phyloP scores from a whole-genome alignment of 2,329 filamentous ascomycete genomes.

The Xylaria sp. region DNA sequence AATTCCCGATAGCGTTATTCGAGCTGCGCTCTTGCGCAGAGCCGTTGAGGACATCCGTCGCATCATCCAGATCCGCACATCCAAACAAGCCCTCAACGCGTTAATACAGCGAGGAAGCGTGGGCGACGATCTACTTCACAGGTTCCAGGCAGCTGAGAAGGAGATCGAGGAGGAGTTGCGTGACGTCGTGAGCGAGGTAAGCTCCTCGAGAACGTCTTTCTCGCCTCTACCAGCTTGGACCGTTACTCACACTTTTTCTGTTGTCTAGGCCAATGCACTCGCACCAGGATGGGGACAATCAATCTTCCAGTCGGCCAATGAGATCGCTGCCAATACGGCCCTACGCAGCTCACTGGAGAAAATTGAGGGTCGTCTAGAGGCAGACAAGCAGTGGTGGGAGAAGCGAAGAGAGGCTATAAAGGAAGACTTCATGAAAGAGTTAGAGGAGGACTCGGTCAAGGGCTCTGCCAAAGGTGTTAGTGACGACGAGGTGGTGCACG shows the following conservation, averaged over 20 bases:
- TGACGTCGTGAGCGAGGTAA: slow-evolving; percentile 90
- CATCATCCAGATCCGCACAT: slow-evolving; percentile 84
- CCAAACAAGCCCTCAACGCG: slow-evolving; percentile 84
- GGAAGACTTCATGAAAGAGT: slow-evolving; percentile 81
- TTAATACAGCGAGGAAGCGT: slow-evolving; percentile 90
- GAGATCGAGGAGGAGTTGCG: slow-evolving; percentile 96
- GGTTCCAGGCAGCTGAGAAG: slow-evolving; percentile 90
- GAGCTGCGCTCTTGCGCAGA: slow-evolving; percentile 85
- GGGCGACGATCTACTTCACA: slow-evolving; percentile 93
- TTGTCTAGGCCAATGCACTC: slow-evolving; percentile 86
- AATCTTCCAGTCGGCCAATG: slow-evolving; percentile 97
- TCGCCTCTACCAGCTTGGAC: background rate
- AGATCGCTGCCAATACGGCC: slow-evolving; percentile 85
- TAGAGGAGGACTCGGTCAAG: slow-evolving; percentile 63
- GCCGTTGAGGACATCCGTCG: slow-evolving; percentile 93
- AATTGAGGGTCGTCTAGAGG: slow-evolving; percentile 70
- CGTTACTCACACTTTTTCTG: slow-evolving; percentile 2
- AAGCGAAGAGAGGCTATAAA: slow-evolving; percentile 77
- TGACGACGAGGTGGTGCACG: slow-evolving; percentile 78
- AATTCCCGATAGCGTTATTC: slow-evolving; percentile 83
- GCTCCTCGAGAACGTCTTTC: slow-evolving; percentile 34
- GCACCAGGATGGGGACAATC: slow-evolving; percentile 86
- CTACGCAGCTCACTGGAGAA: slow-evolving; percentile 79
- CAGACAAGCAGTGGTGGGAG: slow-evolving; percentile 93
- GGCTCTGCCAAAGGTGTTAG: slow-evolving; percentile 52